Evolutionary conservation across 768 basidiomycete genomes (phyloP).

Genomic region (Filobasidium floriforme): DNA sequence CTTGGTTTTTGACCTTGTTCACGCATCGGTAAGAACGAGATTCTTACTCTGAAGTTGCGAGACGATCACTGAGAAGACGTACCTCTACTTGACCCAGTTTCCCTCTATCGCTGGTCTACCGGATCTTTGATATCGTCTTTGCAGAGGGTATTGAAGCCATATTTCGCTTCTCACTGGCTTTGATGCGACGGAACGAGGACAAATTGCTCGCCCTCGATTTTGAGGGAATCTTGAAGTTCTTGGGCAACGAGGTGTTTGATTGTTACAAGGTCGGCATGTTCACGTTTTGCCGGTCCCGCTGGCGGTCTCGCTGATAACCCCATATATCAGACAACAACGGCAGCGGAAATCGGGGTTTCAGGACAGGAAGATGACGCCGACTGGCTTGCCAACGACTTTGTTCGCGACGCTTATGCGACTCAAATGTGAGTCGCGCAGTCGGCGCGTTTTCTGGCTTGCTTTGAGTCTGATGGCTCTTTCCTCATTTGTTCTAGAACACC

Average conservation of each 20-base stretch:
- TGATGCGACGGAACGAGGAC: conserved; percentile 83
- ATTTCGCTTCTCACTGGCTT: conserved; percentile 82
- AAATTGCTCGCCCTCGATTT: conserved; percentile 71
- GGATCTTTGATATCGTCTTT: conserved; percentile 92
- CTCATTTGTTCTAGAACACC: conserved; percentile 53
- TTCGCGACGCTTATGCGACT: conserved; percentile 74
- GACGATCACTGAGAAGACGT: too few relatives aligned
- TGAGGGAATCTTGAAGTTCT: conserved; percentile 76
- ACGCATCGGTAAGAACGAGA: conserved; percentile 65
- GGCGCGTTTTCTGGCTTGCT: too few relatives aligned
- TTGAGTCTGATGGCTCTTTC: too few relatives aligned
- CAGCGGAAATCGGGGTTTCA: conserved; percentile 24
- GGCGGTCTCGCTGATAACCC: not conserved
- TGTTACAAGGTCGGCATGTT: conserved; percentile 53
- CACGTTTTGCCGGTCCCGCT: conserved; percentile 8
- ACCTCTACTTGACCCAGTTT: conserved; percentile 54
- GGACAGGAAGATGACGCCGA: conserved; percentile 39
- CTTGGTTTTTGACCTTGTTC: conserved; percentile 97
- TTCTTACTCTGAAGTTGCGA: too few relatives aligned
- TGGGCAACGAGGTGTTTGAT: conserved; percentile 76
- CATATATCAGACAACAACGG: not conserved
- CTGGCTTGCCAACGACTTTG: conserved; percentile 72
- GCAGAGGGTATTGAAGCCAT: conserved; percentile 96
- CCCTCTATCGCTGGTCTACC: conserved; percentile 85
- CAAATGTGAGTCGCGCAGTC: conserved; percentile 53